Percentiles rank a stretch among this genome's conserved stretches.
phyloP scores from a whole-genome alignment of 495 filamentous ascomycete genomes.

The Aspergillus cavernicola region DNA sequence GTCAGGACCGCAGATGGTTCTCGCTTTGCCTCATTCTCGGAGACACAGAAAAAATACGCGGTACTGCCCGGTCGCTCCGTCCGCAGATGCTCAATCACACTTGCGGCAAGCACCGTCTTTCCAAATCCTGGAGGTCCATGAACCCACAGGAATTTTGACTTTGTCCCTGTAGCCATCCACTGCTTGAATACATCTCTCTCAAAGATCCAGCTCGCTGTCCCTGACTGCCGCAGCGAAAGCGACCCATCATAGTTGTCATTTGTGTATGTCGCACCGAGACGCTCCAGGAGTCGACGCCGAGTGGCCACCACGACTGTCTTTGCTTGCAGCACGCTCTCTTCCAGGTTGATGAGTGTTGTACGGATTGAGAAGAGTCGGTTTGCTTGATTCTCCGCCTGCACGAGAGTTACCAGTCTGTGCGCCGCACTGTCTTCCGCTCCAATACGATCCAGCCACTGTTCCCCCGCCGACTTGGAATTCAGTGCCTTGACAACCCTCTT shows the following conservation, averaged over 20 bases:
- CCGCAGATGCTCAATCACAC: slow-evolving; percentile 1
- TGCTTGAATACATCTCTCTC: not conserved
- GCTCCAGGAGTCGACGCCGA: not conserved
- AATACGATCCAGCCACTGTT: not conserved
- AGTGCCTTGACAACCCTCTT: not conserved
- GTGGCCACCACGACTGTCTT: not conserved
- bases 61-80: not conserved
- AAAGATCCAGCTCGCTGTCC: not conserved
- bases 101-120: not conserved
- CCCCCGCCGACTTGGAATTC: not conserved
- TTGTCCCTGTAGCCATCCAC: not conserved
- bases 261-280: not conserved
- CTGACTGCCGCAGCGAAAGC: not conserved
- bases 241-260: slow-evolving; percentile 1
- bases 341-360: not conserved
- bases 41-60: slow-evolving; percentile 1
- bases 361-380: not conserved
- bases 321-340: not conserved
- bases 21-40: not conserved
- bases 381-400: not conserved
- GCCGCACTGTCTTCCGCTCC: not conserved
- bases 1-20: not conserved
- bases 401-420: not conserved
- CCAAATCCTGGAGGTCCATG: not conserved
- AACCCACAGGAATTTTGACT: not conserved